phyloP scores from a whole-genome alignment of 257 asterid genomes.

The Salvia splendens region DNA sequence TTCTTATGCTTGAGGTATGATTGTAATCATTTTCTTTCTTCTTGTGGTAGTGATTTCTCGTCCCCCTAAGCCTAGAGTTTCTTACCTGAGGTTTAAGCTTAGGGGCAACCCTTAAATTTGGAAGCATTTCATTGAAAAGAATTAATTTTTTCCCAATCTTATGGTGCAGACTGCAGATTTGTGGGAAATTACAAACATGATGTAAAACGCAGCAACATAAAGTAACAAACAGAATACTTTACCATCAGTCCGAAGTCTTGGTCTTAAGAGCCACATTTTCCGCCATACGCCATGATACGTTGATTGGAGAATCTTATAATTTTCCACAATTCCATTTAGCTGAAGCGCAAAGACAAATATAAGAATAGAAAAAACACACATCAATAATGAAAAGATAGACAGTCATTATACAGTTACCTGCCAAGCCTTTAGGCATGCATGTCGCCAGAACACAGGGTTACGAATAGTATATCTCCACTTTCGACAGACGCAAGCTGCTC shows the following conservation, averaged over 20 bases:
- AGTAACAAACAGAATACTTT: conserved; percentile 4
- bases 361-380: conserved; percentile 18
- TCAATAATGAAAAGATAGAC: conserved; percentile 3
- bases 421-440: conserved; percentile 89
- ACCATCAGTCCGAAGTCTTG: conserved; percentile 97
- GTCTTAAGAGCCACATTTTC: conserved; percentile 96
- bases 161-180: neutral
- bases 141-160: neutral
- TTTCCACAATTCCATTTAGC: conserved; percentile 68
- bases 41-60: neutral
- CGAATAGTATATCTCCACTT: conserved; percentile 95
- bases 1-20: neutral
- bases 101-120: no score
- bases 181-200: neutral
- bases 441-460: conserved; percentile 93
- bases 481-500: conserved; percentile 93
- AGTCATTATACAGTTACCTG: conserved; percentile 54
- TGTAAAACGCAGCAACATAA: neutral
- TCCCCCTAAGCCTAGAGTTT: neutral
- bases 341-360: conserved; percentile 32
- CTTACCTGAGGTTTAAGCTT: neutral
- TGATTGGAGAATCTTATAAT: conserved; percentile 67
- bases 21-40: neutral
- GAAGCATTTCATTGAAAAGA: neutral
- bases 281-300: conserved; percentile 89